Evolutionary conservation across 1,139 yeast genomes (phyloP).

Genomic region (Candida frijolesensis): DNA sequence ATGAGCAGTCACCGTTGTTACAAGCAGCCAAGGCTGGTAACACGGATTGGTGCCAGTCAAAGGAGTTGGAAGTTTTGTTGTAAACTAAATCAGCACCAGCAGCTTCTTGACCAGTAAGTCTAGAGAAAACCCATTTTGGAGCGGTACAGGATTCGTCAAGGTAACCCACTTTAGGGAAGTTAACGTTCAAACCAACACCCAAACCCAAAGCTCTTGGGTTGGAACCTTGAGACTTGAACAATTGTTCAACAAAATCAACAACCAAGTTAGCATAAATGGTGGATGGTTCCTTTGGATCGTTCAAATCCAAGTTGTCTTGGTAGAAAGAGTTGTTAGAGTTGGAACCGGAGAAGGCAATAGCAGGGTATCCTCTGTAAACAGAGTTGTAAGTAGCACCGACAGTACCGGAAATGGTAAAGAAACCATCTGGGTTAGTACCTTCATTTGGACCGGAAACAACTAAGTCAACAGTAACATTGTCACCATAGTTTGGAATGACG

Average conservation of each 20-base stretch:
- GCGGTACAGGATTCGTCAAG: conserved; percentile 31
- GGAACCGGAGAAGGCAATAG: conserved; percentile 49
- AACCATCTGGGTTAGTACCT: conserved; percentile 44
- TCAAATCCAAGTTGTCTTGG: conserved; percentile 36
- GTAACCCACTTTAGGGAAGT: conserved; percentile 45
- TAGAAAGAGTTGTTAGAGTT: conserved; percentile 46
- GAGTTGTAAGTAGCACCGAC: conserved; percentile 48
- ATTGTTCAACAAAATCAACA: conserved; percentile 32
- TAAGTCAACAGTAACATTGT: conserved; percentile 37
- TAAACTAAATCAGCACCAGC: conserved; percentile 30
- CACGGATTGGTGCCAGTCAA: conserved; percentile 18
- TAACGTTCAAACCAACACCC: conserved; percentile 45
- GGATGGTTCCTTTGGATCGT: conserved; percentile 34
- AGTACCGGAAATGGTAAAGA: conserved; percentile 44
- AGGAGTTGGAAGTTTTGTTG: conserved; percentile 32
- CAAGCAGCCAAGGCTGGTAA: conserved; percentile 28
- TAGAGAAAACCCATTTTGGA: conserved; percentile 39
- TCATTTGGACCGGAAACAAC: conserved; percentile 52
- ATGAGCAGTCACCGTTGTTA: conserved; percentile 36
- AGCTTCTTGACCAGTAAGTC: conserved; percentile 39
- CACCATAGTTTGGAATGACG: conserved; percentile 42
- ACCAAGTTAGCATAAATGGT: conserved; percentile 38
- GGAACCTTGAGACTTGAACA: conserved; percentile 35
- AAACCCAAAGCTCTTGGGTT: conserved; percentile 38
- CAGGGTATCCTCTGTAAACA: conserved; percentile 45